Conservation (phyloP, 176 grass and related monocot species). For the Juncus inflexus region DNA sequence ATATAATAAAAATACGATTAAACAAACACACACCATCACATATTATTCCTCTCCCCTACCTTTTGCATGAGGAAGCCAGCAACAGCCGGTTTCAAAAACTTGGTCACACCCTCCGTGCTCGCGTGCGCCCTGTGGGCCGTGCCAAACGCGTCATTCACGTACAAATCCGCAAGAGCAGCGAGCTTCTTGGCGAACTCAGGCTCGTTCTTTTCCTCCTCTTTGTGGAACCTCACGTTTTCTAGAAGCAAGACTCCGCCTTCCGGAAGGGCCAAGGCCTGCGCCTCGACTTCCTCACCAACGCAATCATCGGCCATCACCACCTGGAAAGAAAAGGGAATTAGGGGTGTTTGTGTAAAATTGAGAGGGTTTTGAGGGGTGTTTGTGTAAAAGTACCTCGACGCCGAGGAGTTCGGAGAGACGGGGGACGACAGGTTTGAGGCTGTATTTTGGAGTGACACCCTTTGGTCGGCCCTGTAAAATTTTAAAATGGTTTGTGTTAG, state of each 20-base stretch:
- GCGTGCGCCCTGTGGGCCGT: conserved; percentile 91
- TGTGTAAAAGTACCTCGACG: conserved; percentile 44
- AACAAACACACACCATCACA: too few relatives aligned
- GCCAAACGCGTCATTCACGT: conserved; percentile 92
- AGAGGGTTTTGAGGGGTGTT: conserved; percentile 1
- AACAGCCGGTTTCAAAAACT: conserved; percentile 83
- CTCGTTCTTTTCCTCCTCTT: conserved; percentile 96
- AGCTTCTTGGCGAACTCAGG: conserved; percentile 95
- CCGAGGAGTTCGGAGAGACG: conserved; percentile 87
- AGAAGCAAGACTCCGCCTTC: conserved; percentile 90
- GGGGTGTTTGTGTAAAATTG: neutral
- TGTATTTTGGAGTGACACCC: conserved; percentile 90
- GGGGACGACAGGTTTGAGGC: conserved; percentile 93
- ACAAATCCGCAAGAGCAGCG: conserved; percentile 82
- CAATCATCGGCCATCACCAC: conserved; percentile 89
- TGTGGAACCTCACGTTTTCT: conserved; percentile 94
- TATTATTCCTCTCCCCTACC: conserved; percentile 30
- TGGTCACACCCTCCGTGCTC: conserved; percentile 89
- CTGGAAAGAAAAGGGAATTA: conserved; percentile 17
- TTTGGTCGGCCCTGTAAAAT: conserved; percentile 78
- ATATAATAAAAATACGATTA: too few relatives aligned
- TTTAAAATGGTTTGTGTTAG: conserved; percentile 9
- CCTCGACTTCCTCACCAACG: conserved; percentile 86
- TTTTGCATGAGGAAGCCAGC: conserved; percentile 99
- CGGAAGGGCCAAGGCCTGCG: conserved; percentile 54